These are phyloP conservation scores for Phycomyces nitens DNA, from an alignment of 192 early-diverging fungal species.

Conservation along the genomic window DNA sequence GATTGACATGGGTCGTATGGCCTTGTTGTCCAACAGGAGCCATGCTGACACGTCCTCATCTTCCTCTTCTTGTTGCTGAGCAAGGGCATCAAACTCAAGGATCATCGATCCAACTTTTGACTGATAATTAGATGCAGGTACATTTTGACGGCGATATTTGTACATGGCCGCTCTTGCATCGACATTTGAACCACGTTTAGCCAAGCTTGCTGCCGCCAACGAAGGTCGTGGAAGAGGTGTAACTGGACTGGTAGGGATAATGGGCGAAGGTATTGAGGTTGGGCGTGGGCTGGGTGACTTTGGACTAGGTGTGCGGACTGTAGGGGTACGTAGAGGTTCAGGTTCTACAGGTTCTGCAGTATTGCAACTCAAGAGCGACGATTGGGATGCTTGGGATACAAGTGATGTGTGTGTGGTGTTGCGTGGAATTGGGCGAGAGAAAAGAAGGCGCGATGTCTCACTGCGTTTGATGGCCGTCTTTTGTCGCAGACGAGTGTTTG, in stretches of 20 bases:
- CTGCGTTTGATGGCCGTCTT: slow-evolving; percentile 21
- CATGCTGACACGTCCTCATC: slow-evolving; percentile 20
- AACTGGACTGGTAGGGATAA: neutral
- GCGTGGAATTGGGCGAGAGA: neutral
- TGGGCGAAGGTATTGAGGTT: neutral
- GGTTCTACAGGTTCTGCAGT: too few relatives aligned
- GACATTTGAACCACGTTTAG: neutral
- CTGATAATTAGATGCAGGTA: neutral
- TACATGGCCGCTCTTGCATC: slow-evolving; percentile 27
- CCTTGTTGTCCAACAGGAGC: slow-evolving; percentile 26
- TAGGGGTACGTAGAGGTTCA: too few relatives aligned
- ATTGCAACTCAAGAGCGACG: too few relatives aligned
- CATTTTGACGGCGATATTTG: slow-evolving; percentile 21
- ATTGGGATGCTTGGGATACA: neutral
- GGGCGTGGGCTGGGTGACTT: neutral
- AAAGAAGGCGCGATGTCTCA: slow-evolving; percentile 4
- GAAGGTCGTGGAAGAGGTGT: neutral
- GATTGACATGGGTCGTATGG: slow-evolving; percentile 3
- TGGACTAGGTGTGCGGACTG: too few relatives aligned
- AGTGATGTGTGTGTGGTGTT: neutral
- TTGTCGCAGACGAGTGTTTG: slow-evolving; percentile 11
- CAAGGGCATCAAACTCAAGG: slow-evolving; percentile 30
- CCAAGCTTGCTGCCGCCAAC: neutral
- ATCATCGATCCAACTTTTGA: slow-evolving; percentile 30
- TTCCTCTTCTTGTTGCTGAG: slow-evolving; percentile 8